Conservation (phyloP, 176 grass and related monocot species). For the Poa annua region DNA sequence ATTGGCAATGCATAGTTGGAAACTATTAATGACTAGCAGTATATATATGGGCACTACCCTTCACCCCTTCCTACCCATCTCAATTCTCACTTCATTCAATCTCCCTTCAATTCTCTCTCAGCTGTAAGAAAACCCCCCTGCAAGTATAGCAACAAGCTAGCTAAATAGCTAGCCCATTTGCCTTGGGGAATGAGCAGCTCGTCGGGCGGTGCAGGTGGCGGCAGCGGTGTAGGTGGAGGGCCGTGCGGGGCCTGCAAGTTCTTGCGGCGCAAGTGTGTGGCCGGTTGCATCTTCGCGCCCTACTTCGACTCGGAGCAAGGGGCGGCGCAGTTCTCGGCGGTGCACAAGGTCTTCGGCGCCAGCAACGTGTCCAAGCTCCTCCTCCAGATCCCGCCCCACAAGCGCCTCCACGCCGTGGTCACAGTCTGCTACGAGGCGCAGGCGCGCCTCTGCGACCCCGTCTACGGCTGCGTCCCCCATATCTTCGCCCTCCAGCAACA, state of each 20-base stretch:
- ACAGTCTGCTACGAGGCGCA: slow-evolving; percentile 73
- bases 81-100: neutral
- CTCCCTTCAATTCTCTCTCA: slow-evolving; percentile 11
- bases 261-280: slow-evolving; percentile 44
- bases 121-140: neutral
- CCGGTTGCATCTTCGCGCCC: slow-evolving; percentile 56
- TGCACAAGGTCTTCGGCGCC: slow-evolving; percentile 90
- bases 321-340: slow-evolving; percentile 58
- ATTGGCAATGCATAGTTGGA: slow-evolving; percentile 20
- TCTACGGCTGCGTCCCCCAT: slow-evolving; percentile 69
- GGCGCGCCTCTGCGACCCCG: slow-evolving; percentile 66
- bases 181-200: slow-evolving; percentile 33
- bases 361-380: slow-evolving; percentile 96
- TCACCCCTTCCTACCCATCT: neutral
- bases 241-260: slow-evolving; percentile 58
- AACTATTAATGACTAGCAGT: slow-evolving; percentile 21
- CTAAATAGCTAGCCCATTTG: neutral
- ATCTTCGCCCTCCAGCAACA: slow-evolving; percentile 72
- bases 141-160: neutral
- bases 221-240: neutral
- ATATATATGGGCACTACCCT: slow-evolving; percentile 26
- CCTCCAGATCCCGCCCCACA: slow-evolving; percentile 48
- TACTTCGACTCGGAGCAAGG: slow-evolving; percentile 57
- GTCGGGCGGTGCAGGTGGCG: neutral
- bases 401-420: slow-evolving; percentile 63